A percentile compares a stretch with the other conserved stretches of the same genome.
phyloP scores from a whole-genome alignment of 495 filamentous ascomycete genomes.

The Neurospora sublineolata region DNA sequence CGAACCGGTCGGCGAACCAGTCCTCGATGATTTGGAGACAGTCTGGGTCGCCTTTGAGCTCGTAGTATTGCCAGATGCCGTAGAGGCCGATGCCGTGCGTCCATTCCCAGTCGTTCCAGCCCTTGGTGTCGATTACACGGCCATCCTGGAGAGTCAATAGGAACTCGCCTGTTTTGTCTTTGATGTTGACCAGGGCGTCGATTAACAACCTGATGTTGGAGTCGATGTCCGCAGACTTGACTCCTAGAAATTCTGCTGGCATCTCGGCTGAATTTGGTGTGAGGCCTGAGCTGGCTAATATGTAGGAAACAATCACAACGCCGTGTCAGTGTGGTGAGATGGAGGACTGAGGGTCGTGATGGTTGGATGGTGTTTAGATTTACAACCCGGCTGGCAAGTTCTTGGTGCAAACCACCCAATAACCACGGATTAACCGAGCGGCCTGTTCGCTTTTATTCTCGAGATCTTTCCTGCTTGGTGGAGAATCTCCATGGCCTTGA shows the following conservation, averaged over 20 bases:
- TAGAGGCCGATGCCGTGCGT: conserved; percentile 69
- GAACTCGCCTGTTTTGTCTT: conserved; percentile 57
- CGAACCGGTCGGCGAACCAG: conserved; percentile 56
- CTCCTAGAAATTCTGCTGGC: conserved; percentile 27
- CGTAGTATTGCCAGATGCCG: conserved; percentile 68
- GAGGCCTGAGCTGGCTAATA: neutral
- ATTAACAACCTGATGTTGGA: conserved; percentile 49
- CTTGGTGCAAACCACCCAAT: neutral
- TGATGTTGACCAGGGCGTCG: conserved; percentile 56
- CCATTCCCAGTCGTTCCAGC: conserved; percentile 72
- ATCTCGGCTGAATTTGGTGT: conserved; percentile 12
- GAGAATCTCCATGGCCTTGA: neutral
- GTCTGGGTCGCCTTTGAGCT: conserved; percentile 42
- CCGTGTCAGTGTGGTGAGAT: neutral
- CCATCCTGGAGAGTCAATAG: conserved; percentile 54
- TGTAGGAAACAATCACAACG: neutral
- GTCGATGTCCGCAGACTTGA: conserved; percentile 39
- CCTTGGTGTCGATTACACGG: conserved; percentile 67
- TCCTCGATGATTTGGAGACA: conserved; percentile 48
- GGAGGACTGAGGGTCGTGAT: neutral
- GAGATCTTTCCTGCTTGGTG: neutral
- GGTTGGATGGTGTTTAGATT: neutral
- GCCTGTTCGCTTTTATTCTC: neutral
- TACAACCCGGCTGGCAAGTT: neutral
- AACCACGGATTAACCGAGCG: neutral